A percentile compares a stretch with the other conserved stretches of the same genome.
phyloP scores from a whole-genome alignment of 225 moss, liverwort and hornwort species.

The Antitrichia curtipendula region DNA sequence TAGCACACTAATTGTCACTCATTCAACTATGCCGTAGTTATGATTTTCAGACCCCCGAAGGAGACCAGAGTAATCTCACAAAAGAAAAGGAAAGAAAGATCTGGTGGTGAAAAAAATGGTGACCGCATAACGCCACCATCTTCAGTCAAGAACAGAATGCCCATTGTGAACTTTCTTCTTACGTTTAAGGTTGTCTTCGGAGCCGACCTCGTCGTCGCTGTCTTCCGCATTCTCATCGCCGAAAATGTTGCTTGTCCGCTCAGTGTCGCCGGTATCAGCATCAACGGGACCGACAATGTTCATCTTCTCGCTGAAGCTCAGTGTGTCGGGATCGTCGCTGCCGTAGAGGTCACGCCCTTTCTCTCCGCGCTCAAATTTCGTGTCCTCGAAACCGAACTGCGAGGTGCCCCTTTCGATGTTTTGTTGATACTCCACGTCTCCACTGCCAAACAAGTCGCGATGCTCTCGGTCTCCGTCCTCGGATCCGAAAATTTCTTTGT shows the following conservation, averaged over 20 bases:
- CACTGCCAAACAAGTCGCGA: neutral
- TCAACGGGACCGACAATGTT: neutral
- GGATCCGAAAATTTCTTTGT: neutral
- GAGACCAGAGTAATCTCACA: neutral
- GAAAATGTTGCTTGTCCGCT: neutral
- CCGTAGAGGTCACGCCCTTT: constrained; percentile 1
- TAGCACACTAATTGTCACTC: neutral
- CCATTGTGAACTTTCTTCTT: neutral
- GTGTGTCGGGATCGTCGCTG: neutral
- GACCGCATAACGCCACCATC: neutral
- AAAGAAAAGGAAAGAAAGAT: neutral
- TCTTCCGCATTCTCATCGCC: constrained; percentile 4
- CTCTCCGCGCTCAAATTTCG: neutral
- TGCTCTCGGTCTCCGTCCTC: neutral
- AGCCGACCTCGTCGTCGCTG: neutral
- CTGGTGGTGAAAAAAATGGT: neutral
- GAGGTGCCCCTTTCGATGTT: neutral
- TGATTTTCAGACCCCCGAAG: neutral
- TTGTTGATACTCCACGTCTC: neutral
- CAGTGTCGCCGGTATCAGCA: neutral
- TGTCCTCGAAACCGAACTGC: constrained; percentile 4
- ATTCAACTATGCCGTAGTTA: neutral
- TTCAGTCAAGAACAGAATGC: neutral
- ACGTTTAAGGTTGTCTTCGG: neutral
- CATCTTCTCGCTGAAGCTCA: neutral